Evolutionary conservation across 2,329 filamentous ascomycete genomes (phyloP), one percentile per base, ranked within the genome.

Genomic region (Epichloe hybrida): DNA sequence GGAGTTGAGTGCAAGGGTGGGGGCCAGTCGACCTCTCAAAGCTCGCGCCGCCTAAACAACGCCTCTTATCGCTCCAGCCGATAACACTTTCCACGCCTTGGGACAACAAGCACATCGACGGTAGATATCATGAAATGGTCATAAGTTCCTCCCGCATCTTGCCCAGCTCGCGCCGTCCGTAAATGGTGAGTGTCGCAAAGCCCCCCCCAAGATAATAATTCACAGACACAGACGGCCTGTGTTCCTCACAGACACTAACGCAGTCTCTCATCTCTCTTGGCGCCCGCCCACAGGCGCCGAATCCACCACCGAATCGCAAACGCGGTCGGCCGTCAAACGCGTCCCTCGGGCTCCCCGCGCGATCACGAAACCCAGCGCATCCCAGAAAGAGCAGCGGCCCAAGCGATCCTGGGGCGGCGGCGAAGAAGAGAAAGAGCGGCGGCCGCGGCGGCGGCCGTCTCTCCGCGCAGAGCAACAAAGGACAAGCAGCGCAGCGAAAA

Each of bases 221-320:
- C 27, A 31, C 27, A 31, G 27, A 31, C 27, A 31, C 27, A 31
- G 27, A 9, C 27, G 27, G 27, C 27, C 1, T 17, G 27, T 31
- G 27, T 4, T 31, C 27, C 27, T 11, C 27, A 38, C 36, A 38
- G 13, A 38, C 36, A 38, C 36, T 38, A n/a, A 38, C 0, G 27
- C 27, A 31, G n/a, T 31, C 27, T 31, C 7, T 27, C 27, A 31
- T 31, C 27, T 9, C 3, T 6, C 5, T 5, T 27, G 2, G 17
- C 17, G 21, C n/a, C 4, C 34, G 23, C 23, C 23, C 23, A 13
- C 44, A 50, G 36, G 41, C 21, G 3, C 39, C 64, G 61, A 55
- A 62, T 17, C 55, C 59, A 42, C 55, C 63, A 36, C 27, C 39
- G 49, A 70, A 69, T 56, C 70, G 70, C 55, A 73, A 72, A 59